These are phyloP conservation scores for Neofusicoccum sp. DNA, from an alignment of 2,329 filamentous ascomycete genomes.

Conservation along the genomic window DNA sequence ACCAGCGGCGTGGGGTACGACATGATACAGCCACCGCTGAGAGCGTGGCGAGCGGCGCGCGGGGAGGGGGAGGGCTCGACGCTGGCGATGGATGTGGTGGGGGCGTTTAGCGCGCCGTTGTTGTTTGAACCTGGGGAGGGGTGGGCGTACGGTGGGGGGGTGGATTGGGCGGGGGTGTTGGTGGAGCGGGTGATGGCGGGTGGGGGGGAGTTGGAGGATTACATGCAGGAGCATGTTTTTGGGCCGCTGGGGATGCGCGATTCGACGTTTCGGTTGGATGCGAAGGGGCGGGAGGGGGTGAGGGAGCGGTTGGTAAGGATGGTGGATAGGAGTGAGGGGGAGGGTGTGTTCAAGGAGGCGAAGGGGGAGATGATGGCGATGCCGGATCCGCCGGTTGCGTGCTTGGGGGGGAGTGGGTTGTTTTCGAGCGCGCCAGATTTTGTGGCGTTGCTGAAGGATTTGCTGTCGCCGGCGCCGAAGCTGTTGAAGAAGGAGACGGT, in stretches of 20 bases:
- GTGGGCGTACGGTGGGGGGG: slow-evolving; percentile 28
- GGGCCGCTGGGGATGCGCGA: slow-evolving; percentile 28
- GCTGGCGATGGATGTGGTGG: slow-evolving; percentile 16
- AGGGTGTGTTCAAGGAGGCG: slow-evolving; percentile 28
- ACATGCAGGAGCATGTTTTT: slow-evolving; percentile 31
- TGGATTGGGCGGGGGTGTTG: slow-evolving; percentile 31
- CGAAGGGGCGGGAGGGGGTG: neutral
- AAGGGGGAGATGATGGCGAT: slow-evolving; percentile 22
- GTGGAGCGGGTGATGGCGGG: slow-evolving; percentile 23
- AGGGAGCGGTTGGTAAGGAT: too few relatives aligned
- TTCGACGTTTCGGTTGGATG: slow-evolving; percentile 27
- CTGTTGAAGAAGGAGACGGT: slow-evolving; percentile 2
- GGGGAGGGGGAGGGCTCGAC: slow-evolving; percentile 17
- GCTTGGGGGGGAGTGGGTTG: slow-evolving; percentile 4
- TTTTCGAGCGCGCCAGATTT: neutral
- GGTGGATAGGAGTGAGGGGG: slow-evolving; percentile 28
- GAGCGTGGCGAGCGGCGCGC: slow-evolving; percentile 21
- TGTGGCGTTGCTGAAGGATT: slow-evolving; percentile 3
- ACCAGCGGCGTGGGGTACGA: slow-evolving; percentile 29
- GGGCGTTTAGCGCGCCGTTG: slow-evolving; percentile 25
- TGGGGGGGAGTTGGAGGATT: slow-evolving; percentile 25
- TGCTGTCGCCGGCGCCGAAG: slow-evolving; percentile 29
- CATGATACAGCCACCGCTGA: slow-evolving; percentile 25
- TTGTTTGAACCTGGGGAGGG: slow-evolving; percentile 31
- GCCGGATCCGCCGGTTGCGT: neutral